Evolutionary conservation across 1,139 yeast genomes (phyloP), one percentile per base, ranked within the genome.

Genomic region (Suhomyces taliae): DNA sequence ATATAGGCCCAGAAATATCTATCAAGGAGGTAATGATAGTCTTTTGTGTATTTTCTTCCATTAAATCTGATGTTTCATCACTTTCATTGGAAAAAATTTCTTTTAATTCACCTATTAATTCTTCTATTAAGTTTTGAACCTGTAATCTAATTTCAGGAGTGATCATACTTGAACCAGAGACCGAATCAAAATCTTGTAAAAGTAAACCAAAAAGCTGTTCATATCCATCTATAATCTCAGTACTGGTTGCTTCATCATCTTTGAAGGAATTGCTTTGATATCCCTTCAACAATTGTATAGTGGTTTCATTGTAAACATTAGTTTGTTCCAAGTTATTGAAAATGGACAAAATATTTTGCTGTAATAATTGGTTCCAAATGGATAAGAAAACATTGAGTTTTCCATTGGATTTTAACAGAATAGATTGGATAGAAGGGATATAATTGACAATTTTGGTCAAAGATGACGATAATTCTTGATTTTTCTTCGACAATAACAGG

Each of bases 301-400:
- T 68, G 2, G 70, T 58, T 4, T 60, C 57, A 44, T 66, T 62
- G 50, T 65, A 74, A 9, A 58, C 56, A 6, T 58, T 57, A 8
- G 58, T 33, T 43, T 66, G 67, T 40, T 64, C 63, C 37, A 64
- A 53, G 39, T 56, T 62, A 27, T 56, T 59, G 50, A 62, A 70
- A 4, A 47, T 49, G 1, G 53, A 40, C 8, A 50, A 53, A 12
- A 58, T 53, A n/a, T 56, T 43, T 6, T 61, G 51, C 8, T 47
- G 47, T 15, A 68, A 51, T 14, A 72, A 52, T 5, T 58, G 46
- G 43, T 59, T 60, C 76, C 77, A 73, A 3, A 70, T 47, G 15
- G 54, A 51, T 39, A 74, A 48, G 49, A 70, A 73, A 1, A 59
- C 54, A 1, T 51, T 47, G 38, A 61, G 58, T 14, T 58, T 47